Base-by-base conservation (phyloP, 805 yeast species). In the Cyberlindnera bimundalis region DNA sequence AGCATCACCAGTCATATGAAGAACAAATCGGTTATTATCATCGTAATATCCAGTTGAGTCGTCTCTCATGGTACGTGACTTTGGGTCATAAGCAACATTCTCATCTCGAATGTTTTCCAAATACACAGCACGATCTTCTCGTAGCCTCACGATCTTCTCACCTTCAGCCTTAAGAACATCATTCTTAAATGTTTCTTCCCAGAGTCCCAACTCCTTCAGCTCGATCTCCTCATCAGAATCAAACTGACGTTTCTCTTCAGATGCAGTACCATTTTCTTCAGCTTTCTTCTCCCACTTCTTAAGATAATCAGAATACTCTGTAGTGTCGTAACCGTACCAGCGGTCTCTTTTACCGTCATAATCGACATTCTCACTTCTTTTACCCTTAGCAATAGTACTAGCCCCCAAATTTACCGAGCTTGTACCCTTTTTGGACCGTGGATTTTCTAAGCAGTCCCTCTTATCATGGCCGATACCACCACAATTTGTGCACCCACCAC, bases 101-200 rank as follows among this genome's bases (percentile, higher is more conserved):
- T 62, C 68, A 46, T 70, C 65, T 6, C 51, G 38, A 10, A 76
- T 62, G 32, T 80, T 71, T 55, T 76, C 65, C 52, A 77, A 54
- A 67, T 87, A 78, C 47, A 77, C 61, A n/a, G 96, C 95, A 29
- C 78, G 78, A 55, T 88, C 96, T 46, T 80, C 84, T 39, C 90
- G 58, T 24, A 84, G 77, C 35, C 96, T 63, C 0, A 84, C 71
- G 8, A 74, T 59, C 38, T 64, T 66, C 56, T 58, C 72, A 65
- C 56, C 61, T 46, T 35, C 64, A 59, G 50, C 63, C 64, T 50
- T 66, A 67, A 34, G 58, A 47, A 18, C 47, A 16, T 36, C 42
- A 9, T 23, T 27, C 23, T 35, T 35, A 4, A 40, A 12, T 2
- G 30, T 29, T 6, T 45, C 48, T n/a, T 55, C 54, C 55, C 56